These are phyloP conservation scores for Verticillium klebahnii DNA, from an alignment of 2,329 filamentous ascomycete species.

Conservation along the genomic window DNA sequence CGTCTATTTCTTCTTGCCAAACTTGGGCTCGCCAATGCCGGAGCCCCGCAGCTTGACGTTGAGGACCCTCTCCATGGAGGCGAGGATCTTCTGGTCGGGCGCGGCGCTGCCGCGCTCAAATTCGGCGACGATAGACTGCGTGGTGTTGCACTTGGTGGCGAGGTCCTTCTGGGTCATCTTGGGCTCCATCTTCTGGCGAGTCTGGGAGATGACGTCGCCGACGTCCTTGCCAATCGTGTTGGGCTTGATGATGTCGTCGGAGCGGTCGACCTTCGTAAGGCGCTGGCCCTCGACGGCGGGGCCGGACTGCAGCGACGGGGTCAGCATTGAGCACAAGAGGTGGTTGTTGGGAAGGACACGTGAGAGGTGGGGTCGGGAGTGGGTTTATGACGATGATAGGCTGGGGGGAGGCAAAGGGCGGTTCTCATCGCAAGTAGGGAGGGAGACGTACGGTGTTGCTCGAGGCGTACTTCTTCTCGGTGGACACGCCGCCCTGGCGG, in stretches of 20 bases:
- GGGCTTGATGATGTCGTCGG: slow-evolving; percentile 95
- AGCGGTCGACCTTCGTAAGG: slow-evolving; percentile 95
- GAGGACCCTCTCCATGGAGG: slow-evolving; percentile 74
- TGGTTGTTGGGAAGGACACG: not conserved
- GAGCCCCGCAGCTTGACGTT: slow-evolving; percentile 82
- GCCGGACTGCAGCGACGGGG: slow-evolving; percentile 35
- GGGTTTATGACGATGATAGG: slow-evolving; percentile 3
- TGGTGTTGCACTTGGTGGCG: slow-evolving; percentile 87
- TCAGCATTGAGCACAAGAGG: slow-evolving; percentile 10
- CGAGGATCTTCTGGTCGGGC: slow-evolving; percentile 80
- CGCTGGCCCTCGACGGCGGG: slow-evolving; percentile 77
- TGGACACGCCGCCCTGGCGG: slow-evolving; percentile 71
- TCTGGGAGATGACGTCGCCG: slow-evolving; percentile 75
- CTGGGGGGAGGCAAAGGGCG: not conserved
- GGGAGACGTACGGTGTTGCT: slow-evolving; percentile 69
- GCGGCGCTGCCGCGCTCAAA: slow-evolving; percentile 77
- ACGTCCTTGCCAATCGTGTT: slow-evolving; percentile 82
- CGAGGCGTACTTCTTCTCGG: slow-evolving; percentile 84
- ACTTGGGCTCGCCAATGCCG: slow-evolving; percentile 81
- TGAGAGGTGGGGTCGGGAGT: slow-evolving; percentile 3
- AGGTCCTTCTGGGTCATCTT: slow-evolving; percentile 93
- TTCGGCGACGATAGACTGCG: slow-evolving; percentile 71
- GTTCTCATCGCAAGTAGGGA: not conserved
- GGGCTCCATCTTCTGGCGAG: slow-evolving; percentile 76
- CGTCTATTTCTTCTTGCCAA: slow-evolving; percentile 63